Evolutionary conservation across 305 asterid species (phyloP).

Genomic region (Solanum hybrid): DNA sequence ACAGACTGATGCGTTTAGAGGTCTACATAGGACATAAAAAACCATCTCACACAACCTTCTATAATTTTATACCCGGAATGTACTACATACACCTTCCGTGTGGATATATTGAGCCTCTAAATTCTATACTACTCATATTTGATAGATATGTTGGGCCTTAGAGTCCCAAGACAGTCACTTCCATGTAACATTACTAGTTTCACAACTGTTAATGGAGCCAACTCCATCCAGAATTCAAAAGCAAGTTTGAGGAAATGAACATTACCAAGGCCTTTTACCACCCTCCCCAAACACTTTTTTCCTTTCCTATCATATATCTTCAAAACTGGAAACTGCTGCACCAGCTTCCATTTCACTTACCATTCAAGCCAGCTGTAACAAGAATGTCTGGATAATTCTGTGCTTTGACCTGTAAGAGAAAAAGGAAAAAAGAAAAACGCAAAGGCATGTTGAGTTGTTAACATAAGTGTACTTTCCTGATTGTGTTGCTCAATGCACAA

Average conservation of each 20-base stretch:
- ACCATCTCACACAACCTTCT: not conserved
- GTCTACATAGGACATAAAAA: not conserved
- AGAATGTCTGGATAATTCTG: conserved; percentile 81
- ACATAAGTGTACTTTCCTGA: not conserved
- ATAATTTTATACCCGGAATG: not conserved
- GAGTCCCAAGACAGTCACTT: not conserved
- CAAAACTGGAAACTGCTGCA: not conserved
- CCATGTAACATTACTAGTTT: not conserved
- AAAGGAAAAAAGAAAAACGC: conserved; percentile 11
- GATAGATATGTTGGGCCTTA: not conserved
- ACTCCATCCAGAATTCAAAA: not conserved
- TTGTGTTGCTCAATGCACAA: not conserved
- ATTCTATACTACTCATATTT: not conserved
- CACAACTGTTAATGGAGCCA: not conserved
- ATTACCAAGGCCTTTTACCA: not conserved
- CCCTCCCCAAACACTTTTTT: not conserved
- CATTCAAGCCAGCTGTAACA: conserved; percentile 81
- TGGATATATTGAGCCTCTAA: not conserved
- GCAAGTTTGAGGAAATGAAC: not conserved
- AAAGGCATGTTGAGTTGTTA: not conserved
- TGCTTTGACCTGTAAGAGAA: conserved; percentile 44
- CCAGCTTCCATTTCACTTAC: conserved; percentile 35
- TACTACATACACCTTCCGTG: not conserved
- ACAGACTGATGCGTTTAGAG: not conserved
- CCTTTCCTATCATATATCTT: not conserved